Percentiles rank a stretch among this genome's conserved stretches.
Conservation (phyloP, 306 rosid genomes). For the Citrullus amarus region DNA sequence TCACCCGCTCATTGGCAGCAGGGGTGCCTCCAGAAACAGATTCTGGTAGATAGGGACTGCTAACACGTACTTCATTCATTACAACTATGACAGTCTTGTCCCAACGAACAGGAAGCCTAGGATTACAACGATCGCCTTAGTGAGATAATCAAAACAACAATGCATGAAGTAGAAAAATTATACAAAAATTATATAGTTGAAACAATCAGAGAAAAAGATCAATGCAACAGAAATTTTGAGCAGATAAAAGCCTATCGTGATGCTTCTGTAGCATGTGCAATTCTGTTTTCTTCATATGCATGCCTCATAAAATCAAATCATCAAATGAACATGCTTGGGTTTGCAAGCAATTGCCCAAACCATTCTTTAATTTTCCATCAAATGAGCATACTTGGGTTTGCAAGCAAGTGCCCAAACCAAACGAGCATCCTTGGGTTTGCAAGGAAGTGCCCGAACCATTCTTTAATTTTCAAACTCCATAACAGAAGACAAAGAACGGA, state of each 20-base stretch:
- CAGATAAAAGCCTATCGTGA: background rate
- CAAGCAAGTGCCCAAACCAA: no score
- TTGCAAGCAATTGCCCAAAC: background rate
- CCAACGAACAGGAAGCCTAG: constrained; percentile 99
- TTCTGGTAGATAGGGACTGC: constrained; percentile 84
- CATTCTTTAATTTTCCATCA: background rate
- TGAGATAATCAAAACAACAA: background rate
- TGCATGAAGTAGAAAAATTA: background rate
- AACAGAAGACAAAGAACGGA: background rate
- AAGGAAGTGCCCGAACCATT: background rate
- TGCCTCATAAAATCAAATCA: background rate
- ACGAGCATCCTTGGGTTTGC: background rate
- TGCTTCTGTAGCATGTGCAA: background rate
- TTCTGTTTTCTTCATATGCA: background rate
- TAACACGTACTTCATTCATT: constrained; percentile 85
- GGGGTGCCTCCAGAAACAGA: constrained; percentile 93
- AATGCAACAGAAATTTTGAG: background rate
- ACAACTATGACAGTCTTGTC: constrained; percentile 93
- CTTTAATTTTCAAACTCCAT: background rate
- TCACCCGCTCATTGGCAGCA: constrained; percentile 94
- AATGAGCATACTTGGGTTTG: background rate
- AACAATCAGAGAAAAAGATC: background rate
- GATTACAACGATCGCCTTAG: background rate
- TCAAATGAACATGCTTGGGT: background rate
- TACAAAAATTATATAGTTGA: background rate